These are phyloP conservation scores for Phyllostachys edulis DNA, from an alignment of 176 grass and related monocot species.

Conservation along the genomic window DNA sequence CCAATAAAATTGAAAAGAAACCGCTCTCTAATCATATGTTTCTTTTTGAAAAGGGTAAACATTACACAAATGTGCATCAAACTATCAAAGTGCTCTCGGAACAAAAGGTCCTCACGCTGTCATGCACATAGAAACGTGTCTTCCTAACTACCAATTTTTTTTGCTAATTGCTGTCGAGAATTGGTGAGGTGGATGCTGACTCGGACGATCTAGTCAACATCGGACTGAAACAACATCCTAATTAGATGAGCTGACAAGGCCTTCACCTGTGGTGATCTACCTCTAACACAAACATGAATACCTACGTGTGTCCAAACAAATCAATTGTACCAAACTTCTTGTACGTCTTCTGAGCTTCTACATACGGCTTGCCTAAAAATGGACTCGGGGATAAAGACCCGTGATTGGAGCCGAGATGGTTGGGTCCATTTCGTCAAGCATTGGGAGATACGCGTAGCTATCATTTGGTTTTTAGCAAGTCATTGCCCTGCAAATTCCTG, in stretches of 20 bases:
- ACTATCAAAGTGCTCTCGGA: not conserved
- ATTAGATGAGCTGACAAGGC: not conserved
- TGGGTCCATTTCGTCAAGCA: not conserved
- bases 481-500: not conserved
- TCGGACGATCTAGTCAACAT: not conserved
- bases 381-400: not conserved
- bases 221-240: not conserved
- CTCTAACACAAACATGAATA: not conserved
- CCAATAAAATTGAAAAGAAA: not conserved
- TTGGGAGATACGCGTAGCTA: not conserved
- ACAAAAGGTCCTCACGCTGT: not conserved
- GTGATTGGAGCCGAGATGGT: slow-evolving; percentile 19
- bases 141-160: not conserved
- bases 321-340: not conserved
- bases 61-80: not conserved
- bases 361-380: slow-evolving; percentile 25
- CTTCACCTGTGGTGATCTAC: not conserved
- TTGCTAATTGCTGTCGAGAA: not conserved
- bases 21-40: not conserved
- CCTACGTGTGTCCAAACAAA: not conserved
- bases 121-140: not conserved
- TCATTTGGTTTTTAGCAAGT: slow-evolving; percentile 1
- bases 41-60: not conserved
- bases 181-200: not conserved
- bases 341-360: not conserved